Conservation (phyloP, 371 early-diverging fungal genomes). For the Mortierella sp. region DNA sequence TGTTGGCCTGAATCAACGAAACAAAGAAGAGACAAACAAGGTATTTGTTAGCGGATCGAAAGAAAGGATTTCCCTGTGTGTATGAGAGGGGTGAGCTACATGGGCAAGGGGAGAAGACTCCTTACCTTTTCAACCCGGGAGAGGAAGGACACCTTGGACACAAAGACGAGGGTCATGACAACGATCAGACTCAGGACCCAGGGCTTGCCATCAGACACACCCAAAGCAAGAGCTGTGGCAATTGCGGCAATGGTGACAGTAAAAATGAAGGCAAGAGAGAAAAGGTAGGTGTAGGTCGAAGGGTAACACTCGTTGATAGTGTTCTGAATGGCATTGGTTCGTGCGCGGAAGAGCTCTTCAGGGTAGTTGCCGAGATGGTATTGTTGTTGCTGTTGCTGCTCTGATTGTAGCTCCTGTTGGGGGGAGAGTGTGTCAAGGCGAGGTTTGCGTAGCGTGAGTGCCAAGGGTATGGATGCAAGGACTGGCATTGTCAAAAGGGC, state of each 20-base stretch:
- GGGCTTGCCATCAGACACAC: constrained; percentile 34
- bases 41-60: too few relatives aligned
- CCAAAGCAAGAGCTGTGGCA: constrained; percentile 16
- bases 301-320: constrained; percentile 23
- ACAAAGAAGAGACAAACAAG: constrained; percentile 4
- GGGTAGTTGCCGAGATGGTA: constrained; percentile 30
- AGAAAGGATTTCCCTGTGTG: too few relatives aligned
- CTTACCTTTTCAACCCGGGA: constrained; percentile 43
- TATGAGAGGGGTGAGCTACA: too few relatives aligned
- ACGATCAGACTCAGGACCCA: constrained; percentile 41
- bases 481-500: constrained; percentile 28
- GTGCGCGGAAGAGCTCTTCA: constrained; percentile 28
- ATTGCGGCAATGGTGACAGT: constrained; percentile 17
- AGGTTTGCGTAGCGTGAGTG: constrained; percentile 22
- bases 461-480: constrained; percentile 26
- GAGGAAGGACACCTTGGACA: constrained; percentile 49
- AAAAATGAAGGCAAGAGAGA: constrained; percentile 18
- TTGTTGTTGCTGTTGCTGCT: neutral
- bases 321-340: constrained; percentile 22
- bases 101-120: neutral
- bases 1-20: constrained; percentile 19
- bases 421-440: constrained; percentile 11
- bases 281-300: constrained; percentile 21
- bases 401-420: constrained; percentile 5
- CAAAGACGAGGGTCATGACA: constrained; percentile 27